Evolutionary conservation across 495 filamentous ascomycete species (phyloP).

Genomic region (Annulohypoxylon moriforme): DNA sequence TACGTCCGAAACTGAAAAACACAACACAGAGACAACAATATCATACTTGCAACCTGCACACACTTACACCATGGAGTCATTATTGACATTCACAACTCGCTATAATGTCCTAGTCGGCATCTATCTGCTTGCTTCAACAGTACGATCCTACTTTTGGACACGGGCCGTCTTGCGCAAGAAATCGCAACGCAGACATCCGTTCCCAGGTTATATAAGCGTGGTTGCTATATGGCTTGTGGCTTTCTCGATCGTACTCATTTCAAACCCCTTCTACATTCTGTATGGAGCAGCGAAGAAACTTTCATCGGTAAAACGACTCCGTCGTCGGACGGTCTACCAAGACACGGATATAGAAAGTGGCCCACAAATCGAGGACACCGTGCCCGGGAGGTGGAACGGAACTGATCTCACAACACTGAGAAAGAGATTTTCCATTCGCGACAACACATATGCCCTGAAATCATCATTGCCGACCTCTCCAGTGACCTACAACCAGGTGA

Average conservation of each 20-base stretch:
- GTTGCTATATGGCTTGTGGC: background rate
- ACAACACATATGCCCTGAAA: background rate
- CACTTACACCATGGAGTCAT: background rate
- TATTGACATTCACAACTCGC: background rate
- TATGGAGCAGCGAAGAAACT: background rate
- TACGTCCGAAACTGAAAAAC: background rate
- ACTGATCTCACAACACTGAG: background rate
- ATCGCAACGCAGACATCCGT: background rate
- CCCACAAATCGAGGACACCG: background rate
- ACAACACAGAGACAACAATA: background rate
- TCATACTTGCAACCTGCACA: background rate
- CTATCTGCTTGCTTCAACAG: background rate
- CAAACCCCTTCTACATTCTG: background rate
- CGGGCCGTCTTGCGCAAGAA: background rate
- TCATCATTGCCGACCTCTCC: too few relatives aligned
- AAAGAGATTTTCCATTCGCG: background rate
- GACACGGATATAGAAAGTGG: background rate
- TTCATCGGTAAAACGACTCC: background rate
- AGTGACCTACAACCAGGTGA: background rate
- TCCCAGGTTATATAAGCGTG: background rate
- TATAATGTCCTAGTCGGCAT: background rate
- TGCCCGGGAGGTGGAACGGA: background rate
- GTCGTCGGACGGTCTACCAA: background rate
- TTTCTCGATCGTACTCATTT: background rate
- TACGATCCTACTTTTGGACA: background rate